Evolutionary conservation across 306 rosid genomes (phyloP).

Genomic region (Betula pendula): DNA sequence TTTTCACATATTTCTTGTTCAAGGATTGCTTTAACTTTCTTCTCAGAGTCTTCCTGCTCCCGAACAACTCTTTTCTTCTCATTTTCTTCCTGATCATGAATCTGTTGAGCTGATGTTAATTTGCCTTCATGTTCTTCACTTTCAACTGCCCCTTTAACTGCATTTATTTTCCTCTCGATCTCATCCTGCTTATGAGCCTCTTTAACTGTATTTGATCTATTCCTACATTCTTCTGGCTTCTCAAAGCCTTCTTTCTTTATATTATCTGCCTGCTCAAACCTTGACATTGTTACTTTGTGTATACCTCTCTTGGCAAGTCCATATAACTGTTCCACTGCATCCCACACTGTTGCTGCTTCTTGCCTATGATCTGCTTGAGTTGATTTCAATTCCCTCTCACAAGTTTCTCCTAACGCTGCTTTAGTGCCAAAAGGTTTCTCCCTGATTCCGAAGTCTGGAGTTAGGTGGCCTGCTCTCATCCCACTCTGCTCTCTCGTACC

Average conservation of each 20-base stretch:
- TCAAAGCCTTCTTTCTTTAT: constrained; percentile 23
- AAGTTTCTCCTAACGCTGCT: constrained; percentile 39
- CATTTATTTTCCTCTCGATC: constrained; percentile 26
- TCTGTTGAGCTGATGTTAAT: constrained; percentile 42
- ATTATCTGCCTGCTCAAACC: constrained; percentile 38
- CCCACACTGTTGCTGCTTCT: constrained; percentile 39
- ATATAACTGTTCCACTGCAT: constrained; percentile 43
- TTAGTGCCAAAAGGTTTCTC: constrained; percentile 22
- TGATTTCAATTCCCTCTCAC: constrained; percentile 31
- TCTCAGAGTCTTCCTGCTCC: constrained; percentile 35
- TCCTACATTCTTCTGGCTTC: constrained; percentile 40
- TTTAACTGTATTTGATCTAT: constrained; percentile 37
- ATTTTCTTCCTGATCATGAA: constrained; percentile 30
- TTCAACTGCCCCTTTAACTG: constrained; percentile 24
- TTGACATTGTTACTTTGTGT: constrained; percentile 30
- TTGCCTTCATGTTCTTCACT: constrained; percentile 30
- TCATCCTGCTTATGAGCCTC: constrained; percentile 32
- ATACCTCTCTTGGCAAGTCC: constrained; percentile 25
- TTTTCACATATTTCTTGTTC: constrained; percentile 40
- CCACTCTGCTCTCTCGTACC: constrained; percentile 33
- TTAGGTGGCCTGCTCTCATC: constrained; percentile 34
- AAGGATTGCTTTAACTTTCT: constrained; percentile 27
- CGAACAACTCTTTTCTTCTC: constrained; percentile 27
- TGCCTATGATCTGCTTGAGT: constrained; percentile 37
- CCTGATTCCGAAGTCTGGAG: constrained; percentile 32